Evolutionary conservation across 2,329 filamentous ascomycete genomes (phyloP).

Genomic region (Penicillium digitatum): DNA sequence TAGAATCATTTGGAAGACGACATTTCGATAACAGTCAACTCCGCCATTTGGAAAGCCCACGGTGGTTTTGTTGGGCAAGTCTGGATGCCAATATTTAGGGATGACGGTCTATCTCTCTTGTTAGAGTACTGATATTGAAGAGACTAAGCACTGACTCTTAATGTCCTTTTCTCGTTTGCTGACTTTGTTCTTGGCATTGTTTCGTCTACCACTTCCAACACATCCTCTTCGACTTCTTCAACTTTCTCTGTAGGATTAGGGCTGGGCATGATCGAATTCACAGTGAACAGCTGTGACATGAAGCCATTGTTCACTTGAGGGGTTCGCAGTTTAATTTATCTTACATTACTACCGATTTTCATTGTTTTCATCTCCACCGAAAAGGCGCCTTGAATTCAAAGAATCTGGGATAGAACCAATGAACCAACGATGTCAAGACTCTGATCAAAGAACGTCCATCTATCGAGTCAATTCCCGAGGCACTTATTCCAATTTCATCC

Average conservation of each 20-base stretch:
- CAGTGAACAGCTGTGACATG: neutral
- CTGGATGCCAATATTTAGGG: neutral
- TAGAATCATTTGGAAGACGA: slow-evolving; percentile 22
- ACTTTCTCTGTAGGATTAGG: neutral
- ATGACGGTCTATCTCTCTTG: neutral
- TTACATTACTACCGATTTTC: neutral
- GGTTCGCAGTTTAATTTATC: neutral
- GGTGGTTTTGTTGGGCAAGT: neutral
- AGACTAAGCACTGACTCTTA: neutral
- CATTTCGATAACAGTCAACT: slow-evolving; percentile 29
- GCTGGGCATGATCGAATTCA: neutral
- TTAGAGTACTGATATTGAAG: neutral
- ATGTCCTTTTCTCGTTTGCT: neutral
- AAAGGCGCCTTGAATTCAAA: neutral
- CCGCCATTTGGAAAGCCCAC: slow-evolving; percentile 1
- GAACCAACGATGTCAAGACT: neutral
- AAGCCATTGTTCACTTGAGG: neutral
- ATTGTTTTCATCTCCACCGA: neutral
- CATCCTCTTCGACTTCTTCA: neutral
- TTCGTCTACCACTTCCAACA: neutral
- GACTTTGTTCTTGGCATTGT: neutral
- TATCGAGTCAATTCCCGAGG: neutral
- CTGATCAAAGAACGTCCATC: neutral
- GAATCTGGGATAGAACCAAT: neutral
- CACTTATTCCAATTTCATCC: neutral